These are phyloP conservation scores for Trichoderma virens DNA, from an alignment of 495 filamentous ascomycete species.

Conservation along the genomic window DNA sequence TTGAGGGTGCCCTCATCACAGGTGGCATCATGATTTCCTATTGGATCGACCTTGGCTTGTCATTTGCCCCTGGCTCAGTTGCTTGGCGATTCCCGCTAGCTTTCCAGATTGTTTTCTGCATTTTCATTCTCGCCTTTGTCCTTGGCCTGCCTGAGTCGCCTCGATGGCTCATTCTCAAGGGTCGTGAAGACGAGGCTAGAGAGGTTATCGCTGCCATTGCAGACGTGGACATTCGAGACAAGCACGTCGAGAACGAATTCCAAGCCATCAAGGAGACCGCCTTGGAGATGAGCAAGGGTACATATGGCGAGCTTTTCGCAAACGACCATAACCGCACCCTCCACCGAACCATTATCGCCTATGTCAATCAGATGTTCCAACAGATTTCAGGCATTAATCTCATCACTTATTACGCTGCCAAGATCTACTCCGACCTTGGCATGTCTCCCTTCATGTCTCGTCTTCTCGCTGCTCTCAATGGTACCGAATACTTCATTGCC, in stretches of 20 bases:
- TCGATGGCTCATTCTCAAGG: slow-evolving; percentile 65
- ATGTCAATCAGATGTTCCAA: slow-evolving; percentile 74
- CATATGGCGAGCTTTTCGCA: slow-evolving; percentile 61
- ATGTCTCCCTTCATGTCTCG: slow-evolving; percentile 45
- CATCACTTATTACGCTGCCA: slow-evolving; percentile 65
- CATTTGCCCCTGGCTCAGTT: slow-evolving; percentile 54
- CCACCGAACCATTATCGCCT: slow-evolving; percentile 62
- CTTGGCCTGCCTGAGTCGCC: slow-evolving; percentile 65
- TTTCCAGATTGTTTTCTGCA: slow-evolving; percentile 62
- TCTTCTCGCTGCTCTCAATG: slow-evolving; percentile 63
- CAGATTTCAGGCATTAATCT: slow-evolving; percentile 71
- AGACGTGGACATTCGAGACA: slow-evolving; percentile 44
- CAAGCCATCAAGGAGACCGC: slow-evolving; percentile 69
- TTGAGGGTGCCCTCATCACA: slow-evolving; percentile 65
- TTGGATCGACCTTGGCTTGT: slow-evolving; percentile 68
- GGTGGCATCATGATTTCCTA: slow-evolving; percentile 65
- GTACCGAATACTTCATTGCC: slow-evolving; percentile 68
- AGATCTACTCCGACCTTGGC: slow-evolving; percentile 53
- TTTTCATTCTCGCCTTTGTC: slow-evolving; percentile 53
- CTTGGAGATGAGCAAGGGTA: slow-evolving; percentile 58
- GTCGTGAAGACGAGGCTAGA: slow-evolving; percentile 56
- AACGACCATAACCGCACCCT: slow-evolving; percentile 66
- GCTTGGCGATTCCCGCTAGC: slow-evolving; percentile 71
- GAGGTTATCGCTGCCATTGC: slow-evolving; percentile 55
- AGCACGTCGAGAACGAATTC: slow-evolving; percentile 55